Conservation (phyloP, 139 green algal species). For the Chlamydomonas sphaeroides region DNA sequence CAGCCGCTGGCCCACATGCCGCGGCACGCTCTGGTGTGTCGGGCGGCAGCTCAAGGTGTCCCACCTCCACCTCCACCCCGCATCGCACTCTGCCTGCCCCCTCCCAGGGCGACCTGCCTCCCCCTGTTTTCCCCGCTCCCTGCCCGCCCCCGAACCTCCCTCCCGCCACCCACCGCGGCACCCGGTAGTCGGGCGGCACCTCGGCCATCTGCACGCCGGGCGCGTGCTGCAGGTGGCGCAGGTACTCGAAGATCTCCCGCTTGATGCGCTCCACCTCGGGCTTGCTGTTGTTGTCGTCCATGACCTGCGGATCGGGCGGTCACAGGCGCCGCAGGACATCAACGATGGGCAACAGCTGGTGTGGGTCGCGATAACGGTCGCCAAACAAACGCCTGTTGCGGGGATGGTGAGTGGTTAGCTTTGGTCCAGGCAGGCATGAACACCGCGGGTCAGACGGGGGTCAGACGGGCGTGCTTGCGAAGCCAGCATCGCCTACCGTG, state of each 20-base stretch:
- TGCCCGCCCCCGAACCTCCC: background rate
- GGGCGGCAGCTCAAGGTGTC: no score
- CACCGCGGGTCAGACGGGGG: no score
- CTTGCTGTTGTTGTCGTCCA: conserved; percentile 78
- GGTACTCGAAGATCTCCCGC: conserved; percentile 75
- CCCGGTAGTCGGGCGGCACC: conserved; percentile 64
- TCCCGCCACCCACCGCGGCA: conserved; percentile 54
- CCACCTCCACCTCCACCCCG: background rate
- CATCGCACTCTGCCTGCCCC: background rate
- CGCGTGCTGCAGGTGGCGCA: conserved; percentile 71
- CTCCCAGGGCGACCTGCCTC: no score
- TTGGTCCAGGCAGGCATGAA: no score
- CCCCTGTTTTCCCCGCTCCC: background rate
- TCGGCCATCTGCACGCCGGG: conserved; percentile 75
- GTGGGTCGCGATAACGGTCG: no score
- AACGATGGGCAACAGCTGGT: no score
- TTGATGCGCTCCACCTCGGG: conserved; percentile 79
- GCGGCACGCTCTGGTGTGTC: no score
- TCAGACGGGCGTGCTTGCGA: no score
- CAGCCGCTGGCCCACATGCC: no score
- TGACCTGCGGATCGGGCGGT: conserved; percentile 47
- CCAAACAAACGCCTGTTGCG: no score
- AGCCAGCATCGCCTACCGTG: no score
- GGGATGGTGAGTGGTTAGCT: no score
- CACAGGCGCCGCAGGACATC: background rate